These are phyloP conservation scores for Epichloe festucae DNA, from an alignment of 2,329 filamentous ascomycete species.

Conservation along the genomic window DNA sequence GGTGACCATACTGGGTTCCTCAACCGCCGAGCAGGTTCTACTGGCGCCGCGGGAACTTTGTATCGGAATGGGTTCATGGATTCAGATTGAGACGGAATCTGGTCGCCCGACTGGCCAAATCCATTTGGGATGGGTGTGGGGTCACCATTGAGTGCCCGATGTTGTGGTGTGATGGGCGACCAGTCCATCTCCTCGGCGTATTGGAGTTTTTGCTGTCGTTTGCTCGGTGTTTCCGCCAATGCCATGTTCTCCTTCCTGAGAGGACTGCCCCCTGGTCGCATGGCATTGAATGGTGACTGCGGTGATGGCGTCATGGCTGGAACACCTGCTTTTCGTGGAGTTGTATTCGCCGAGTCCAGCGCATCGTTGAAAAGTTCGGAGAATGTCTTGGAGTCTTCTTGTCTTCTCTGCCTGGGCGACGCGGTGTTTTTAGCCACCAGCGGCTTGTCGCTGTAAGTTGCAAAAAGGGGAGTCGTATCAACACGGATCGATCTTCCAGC, in stretches of 20 bases:
- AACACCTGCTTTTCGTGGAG: conserved; percentile 5
- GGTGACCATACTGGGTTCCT: conserved; percentile 49
- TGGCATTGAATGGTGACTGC: neutral
- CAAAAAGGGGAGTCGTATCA: conserved; percentile 43
- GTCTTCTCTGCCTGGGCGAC: conserved; percentile 13
- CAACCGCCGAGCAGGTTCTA: conserved; percentile 47
- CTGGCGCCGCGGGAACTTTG: conserved; percentile 55
- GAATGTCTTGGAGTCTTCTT: conserved; percentile 27
- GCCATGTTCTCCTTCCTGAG: conserved; percentile 4
- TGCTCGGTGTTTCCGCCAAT: conserved; percentile 9
- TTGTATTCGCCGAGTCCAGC: conserved; percentile 13
- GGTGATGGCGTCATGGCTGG: conserved; percentile 11
- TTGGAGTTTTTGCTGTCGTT: conserved; percentile 13
- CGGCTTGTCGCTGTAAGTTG: conserved; percentile 10
- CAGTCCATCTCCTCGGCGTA: conserved; percentile 60
- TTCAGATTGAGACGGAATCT: conserved; percentile 30
- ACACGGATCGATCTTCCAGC: conserved; percentile 35
- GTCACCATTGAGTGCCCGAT: conserved; percentile 41
- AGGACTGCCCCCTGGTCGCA: conserved; percentile 3
- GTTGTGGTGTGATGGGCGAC: conserved; percentile 46
- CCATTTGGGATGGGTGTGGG: conserved; percentile 23
- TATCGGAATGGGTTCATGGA: conserved; percentile 49
- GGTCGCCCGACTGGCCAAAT: conserved; percentile 28
- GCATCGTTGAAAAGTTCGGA: conserved; percentile 27
- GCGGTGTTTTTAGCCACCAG: conserved; percentile 14